Base-by-base conservation (phyloP, 75 land plant genomes). In the Selaginella moellendorffii region DNA sequence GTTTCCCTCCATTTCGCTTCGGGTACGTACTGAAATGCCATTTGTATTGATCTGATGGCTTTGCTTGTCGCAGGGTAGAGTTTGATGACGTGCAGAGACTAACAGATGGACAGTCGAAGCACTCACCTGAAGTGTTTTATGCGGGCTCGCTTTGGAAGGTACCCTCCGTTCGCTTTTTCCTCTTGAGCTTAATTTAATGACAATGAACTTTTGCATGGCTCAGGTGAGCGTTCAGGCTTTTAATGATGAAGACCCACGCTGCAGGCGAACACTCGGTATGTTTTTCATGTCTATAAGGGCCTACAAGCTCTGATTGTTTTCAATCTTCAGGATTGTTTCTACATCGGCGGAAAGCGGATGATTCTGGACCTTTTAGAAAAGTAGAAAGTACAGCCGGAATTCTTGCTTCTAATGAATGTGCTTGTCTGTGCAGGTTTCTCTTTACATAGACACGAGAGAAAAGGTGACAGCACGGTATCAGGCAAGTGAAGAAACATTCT, bases 141-240 rank as follows among this genome's bases (percentile, higher is more conserved):
- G 97, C 95, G 24, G 97, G 97, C 52, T 92, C 97, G 30, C 64
- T 92, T 30, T 88, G 97, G 97, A 92, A 92, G 97, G 97, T 91
- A 46, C 27, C 20, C 20, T 20, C 14, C 22, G 5, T 1, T 63
- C 46, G 14, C 5, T 36, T 5, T 36, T 5, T 5, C 14, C 46
- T 36, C 14, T 36, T 36, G 14, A 5, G 46, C 14, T 36, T 5
- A 5, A 36, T 36, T 36, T 5, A 36, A 36, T 36, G 46, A 36
- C 14, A 36, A 36, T 36, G 46, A 36, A 36, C 5, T 36, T 36
- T 5, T 36, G 46, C 46, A 14, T 36, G 51, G 29, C 61, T 69
- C 62, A 92, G 97, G 83, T 92, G 10, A 92, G 97, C 65, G 89
- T 88, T 19, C 97, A 88, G 69, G 95, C 97, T 66, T 92, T 92